Percentiles rank a stretch among this genome's conserved stretches.
phyloP scores from a whole-genome alignment of 495 filamentous ascomycete species.

The Beverwykella pulmonaria region DNA sequence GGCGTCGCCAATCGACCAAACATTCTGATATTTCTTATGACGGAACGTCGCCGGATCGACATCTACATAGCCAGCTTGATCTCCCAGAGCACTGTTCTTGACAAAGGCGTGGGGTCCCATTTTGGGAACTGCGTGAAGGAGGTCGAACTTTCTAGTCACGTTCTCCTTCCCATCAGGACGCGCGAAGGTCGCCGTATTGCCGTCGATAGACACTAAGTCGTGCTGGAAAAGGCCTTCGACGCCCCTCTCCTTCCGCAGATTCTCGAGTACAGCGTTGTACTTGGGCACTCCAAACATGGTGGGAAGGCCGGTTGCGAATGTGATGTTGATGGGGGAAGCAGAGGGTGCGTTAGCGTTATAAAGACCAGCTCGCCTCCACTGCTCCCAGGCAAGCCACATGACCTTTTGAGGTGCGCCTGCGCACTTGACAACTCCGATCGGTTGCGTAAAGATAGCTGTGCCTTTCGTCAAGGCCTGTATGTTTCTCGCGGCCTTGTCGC shows the following conservation, averaged over 20 bases:
- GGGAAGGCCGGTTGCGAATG: conserved; percentile 64
- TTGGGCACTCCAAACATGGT: conserved; percentile 72
- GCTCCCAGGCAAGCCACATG: conserved; percentile 70
- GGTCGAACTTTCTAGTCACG: conserved; percentile 55
- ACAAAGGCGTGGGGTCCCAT: conserved; percentile 64
- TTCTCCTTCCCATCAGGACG: conserved; percentile 50
- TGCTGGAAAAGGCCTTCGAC: conserved; percentile 70
- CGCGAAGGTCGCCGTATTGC: conserved; percentile 58
- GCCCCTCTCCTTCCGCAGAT: conserved; percentile 62
- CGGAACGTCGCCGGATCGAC: conserved; percentile 62
- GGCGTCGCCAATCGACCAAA: conserved; percentile 72
- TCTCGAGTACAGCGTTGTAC: conserved; percentile 63
- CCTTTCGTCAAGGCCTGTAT: conserved; percentile 60
- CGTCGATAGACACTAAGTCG: conserved; percentile 64
- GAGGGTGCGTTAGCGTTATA: conserved; percentile 52
- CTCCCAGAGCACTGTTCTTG: conserved; percentile 59
- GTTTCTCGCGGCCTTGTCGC: conserved; percentile 60
- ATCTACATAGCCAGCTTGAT: conserved; percentile 55
- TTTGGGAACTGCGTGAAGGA: conserved; percentile 65
- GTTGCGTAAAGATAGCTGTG: conserved; percentile 70
- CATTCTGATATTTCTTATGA: conserved; percentile 65
- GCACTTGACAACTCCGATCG: conserved; percentile 67
- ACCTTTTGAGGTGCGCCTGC: conserved; percentile 71
- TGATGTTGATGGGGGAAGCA: conserved; percentile 59
- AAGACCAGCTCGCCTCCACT: conserved; percentile 64